Base-by-base conservation (phyloP, 768 basidiomycete genomes). In the Hypholoma fasciculare region DNA sequence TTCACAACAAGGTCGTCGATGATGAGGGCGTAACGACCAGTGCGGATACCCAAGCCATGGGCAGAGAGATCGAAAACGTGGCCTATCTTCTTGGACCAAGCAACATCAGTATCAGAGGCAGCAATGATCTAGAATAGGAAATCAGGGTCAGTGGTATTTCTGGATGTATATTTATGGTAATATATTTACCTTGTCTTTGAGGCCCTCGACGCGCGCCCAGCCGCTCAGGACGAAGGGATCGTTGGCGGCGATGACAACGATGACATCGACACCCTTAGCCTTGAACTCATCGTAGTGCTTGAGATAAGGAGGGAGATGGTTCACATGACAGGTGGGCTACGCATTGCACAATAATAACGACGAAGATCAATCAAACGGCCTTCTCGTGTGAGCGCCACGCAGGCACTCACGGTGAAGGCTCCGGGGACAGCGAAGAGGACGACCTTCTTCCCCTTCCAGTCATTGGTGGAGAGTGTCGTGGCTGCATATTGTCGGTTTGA, bases 371-470 rank as follows among this genome's bases (percentile, higher is more conserved):
- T 5, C 8, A 12, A 20, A 19, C 38, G 30, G 30, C 4, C 52
- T 40, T 40, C 9, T 42, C 50, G 56, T 37, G 20, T 26, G 47
- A n/a, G 17, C 6, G 34, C 30, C 7, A n/a, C 43, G 36, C 20
- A 59, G 17, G 46, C 38, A 65, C 86, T 59, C 61, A 90, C 90
- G 14, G 90, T 90, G 76, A 92, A 91, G 14, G 90, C 89, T 47
- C 91, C 91, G 16, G 90, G 91, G 36, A 92, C 89, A 56, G 88
- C 77, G 69, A 93, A 80, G 52, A 92, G 67, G 38, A 92, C 87
- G 52, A 93, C 88, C 69, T 88, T 90, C 78, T 93, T 93, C 67
- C 86, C 87, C 71, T 87, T 87, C 88, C 88, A 92, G 48, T 82
- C 78, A 57, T 85, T 76, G 26, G 83, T 89, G 39, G 71, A 74